Evolutionary conservation across 768 basidiomycete species (phyloP), one percentile per base, ranked within the genome.

Genomic region (Symmetrospora coprosmae): DNA sequence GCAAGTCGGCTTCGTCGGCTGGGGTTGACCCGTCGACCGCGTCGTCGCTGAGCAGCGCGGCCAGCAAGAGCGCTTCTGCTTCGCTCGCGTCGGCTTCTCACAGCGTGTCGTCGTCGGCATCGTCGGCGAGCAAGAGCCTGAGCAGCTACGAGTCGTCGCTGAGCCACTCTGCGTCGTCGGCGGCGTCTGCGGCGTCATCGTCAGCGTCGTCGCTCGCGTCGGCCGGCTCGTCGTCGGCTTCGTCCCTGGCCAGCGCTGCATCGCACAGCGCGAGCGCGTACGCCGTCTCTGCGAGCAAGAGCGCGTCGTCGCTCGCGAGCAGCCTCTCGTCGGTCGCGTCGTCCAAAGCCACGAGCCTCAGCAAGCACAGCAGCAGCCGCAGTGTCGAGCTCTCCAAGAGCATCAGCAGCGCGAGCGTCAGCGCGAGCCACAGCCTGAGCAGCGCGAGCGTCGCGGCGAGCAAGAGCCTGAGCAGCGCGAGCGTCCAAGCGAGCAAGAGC

Each of bases 201-300:
- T 58, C 55, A 2, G 55, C 55, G 11, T 30, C 55, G 23, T 31
- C 27, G 27, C 55, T 58, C 23, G 55, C 40, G 9, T 30, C 23
- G 41, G 30, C 39, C 28, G 14, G 43, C 28, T 58, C 55, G 7
- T 33, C 40, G 8, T 47, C 43, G 11, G 52, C 61, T 4, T 37
- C 40, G 19, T 62, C 61, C 14, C 9, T 37, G 19, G 43, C 41
- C 28, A 43, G 37, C 28, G 35, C 31, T 9, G 53, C 46, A 11
- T 14, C 63, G 5, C 63, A 66, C 43, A 73, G 72, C 11, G 65
- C 72, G 53, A 71, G 70, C 52, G 67, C 66, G 25, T 68, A 60
- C 55, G 66, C 65, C 59, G 65, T 67, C 41, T 67, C 70, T 27
- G 65, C 62, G 6, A 61, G 55, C 64, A 70, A 67, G 63, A 60